A percentile compares a stretch with the other conserved stretches of the same genome.
Conservation (phyloP, 2,329 filamentous ascomycete species). For the Botryosphaeria agaves region DNA sequence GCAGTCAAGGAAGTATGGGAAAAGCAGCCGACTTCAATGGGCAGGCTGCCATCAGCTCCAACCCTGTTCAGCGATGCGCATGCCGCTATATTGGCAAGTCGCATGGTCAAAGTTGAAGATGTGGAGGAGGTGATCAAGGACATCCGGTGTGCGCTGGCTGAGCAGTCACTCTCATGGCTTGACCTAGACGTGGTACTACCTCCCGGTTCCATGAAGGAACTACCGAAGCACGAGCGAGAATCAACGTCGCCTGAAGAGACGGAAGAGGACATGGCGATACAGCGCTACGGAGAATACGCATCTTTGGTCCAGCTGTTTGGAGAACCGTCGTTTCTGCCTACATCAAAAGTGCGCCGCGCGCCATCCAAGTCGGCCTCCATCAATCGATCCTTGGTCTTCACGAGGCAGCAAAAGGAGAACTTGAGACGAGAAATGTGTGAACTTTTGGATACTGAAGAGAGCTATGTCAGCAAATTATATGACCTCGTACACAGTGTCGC, state of each 20-base stretch:
- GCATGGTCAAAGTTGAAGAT: slow-evolving; percentile 70
- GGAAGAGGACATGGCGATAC: slow-evolving; percentile 42
- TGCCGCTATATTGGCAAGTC: slow-evolving; percentile 74
- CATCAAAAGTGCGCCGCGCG: slow-evolving; percentile 64
- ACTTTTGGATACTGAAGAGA: slow-evolving; percentile 80
- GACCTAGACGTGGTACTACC: slow-evolving; percentile 81
- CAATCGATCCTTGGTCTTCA: slow-evolving; percentile 61
- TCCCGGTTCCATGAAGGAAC: slow-evolving; percentile 44
- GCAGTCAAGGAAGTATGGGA: slow-evolving; percentile 56
- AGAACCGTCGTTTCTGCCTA: slow-evolving; percentile 72
- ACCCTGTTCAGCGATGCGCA: slow-evolving; percentile 78
- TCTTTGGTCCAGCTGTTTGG: slow-evolving; percentile 65
- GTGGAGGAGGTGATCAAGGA: slow-evolving; percentile 53
- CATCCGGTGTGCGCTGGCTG: slow-evolving; percentile 58
- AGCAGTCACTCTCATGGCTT: slow-evolving; percentile 68
- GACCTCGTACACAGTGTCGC: slow-evolving; percentile 71
- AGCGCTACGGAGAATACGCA: slow-evolving; percentile 62
- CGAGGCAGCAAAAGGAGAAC: slow-evolving; percentile 65
- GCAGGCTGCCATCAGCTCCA: slow-evolving; percentile 44
- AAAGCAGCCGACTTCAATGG: slow-evolving; percentile 31
- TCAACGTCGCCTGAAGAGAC: slow-evolving; percentile 42
- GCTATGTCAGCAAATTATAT: slow-evolving; percentile 77
- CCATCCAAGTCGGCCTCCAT: slow-evolving; percentile 73
- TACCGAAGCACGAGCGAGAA: slow-evolving; percentile 21
- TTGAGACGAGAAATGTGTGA: slow-evolving; percentile 80